Percentiles rank a stretch among this genome's conserved stretches.
These are phyloP conservation scores for Microstroma glucosiphilum DNA, from an alignment of 1,284 basidiomycete species.

Conservation along the genomic window DNA sequence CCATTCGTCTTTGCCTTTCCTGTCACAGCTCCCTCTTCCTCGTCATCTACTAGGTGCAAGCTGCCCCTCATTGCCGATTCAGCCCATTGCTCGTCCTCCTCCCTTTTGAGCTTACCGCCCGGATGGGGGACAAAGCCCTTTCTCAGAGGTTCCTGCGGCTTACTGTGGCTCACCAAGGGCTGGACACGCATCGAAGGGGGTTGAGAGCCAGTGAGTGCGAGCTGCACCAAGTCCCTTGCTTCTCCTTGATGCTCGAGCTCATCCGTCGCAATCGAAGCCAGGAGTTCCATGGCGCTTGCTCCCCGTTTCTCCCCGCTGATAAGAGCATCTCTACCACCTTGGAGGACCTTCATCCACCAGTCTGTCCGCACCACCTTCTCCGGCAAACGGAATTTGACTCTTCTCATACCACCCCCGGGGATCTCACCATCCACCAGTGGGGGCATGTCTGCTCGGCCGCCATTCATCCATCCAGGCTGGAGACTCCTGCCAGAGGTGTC, in stretches of 20 bases:
- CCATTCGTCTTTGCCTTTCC: background rate
- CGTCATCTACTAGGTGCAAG: conserved; percentile 1
- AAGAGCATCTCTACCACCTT: background rate
- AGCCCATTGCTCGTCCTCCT: conserved; percentile 2
- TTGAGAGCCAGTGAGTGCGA: background rate
- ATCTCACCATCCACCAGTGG: background rate
- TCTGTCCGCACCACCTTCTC: conserved; percentile 85
- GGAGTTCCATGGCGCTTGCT: background rate
- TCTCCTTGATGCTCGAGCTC: background rate
- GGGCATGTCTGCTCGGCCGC: background rate
- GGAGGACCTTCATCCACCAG: conserved; percentile 65
- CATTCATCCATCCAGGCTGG: background rate
- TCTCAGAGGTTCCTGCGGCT: background rate
- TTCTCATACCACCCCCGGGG: conserved; percentile 1
- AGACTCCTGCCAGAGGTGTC: background rate
- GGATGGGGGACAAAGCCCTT: background rate
- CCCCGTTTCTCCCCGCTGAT: background rate
- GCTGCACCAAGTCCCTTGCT: background rate
- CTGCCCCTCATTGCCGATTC: background rate
- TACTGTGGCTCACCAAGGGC: background rate
- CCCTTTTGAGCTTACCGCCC: background rate
- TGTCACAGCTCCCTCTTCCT: background rate
- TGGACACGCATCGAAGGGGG: background rate
- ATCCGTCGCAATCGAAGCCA: background rate
- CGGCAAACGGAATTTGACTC: conserved; percentile 59